A percentile compares a stretch with the other conserved stretches of the same genome.
Conservation (phyloP, 192 early-diverging fungal species). For the Coemansia biformis region DNA sequence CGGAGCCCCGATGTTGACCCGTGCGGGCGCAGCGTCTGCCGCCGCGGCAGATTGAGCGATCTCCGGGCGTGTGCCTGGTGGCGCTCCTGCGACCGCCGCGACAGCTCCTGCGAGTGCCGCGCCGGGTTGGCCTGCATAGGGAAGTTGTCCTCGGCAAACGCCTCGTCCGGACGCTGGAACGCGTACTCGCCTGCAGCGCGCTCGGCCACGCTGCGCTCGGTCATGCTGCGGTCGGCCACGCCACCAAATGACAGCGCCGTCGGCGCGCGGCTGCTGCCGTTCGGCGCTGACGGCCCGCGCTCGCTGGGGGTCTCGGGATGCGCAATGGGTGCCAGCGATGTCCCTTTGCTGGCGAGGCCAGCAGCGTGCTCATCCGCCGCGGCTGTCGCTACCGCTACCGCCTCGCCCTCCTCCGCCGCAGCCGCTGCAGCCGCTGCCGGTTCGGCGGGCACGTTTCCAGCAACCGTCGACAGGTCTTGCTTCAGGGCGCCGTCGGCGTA, state of each 20-base stretch:
- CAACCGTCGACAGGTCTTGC: constrained; percentile 21
- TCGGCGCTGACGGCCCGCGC: too few species aligned
- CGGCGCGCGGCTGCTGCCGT: neutral
- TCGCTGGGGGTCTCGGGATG: neutral
- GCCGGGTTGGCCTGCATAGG: constrained; percentile 44
- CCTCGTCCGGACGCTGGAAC: constrained; percentile 44
- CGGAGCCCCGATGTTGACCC: constrained; percentile 36
- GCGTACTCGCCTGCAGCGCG: constrained; percentile 18
- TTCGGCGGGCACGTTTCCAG: constrained; percentile 38
- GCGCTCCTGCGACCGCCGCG: constrained; percentile 1
- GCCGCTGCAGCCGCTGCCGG: constrained; percentile 21
- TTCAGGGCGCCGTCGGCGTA: constrained; percentile 20
- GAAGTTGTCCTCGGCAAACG: constrained; percentile 31
- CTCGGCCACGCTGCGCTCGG: neutral
- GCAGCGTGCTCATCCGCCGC: neutral
- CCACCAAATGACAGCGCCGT: constrained; percentile 28
- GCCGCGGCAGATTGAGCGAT: constrained; percentile 25
- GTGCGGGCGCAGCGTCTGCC: constrained; percentile 9
- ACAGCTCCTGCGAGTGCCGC: constrained; percentile 31
- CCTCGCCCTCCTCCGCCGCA: neutral
- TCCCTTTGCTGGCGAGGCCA: neutral
- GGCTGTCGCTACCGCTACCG: neutral
- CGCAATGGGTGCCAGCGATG: neutral
- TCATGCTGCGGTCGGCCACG: too few species aligned
- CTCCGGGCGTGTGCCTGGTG: constrained; percentile 5